Conservation (phyloP, 2,329 filamentous ascomycete genomes). For the Xylaria digitata region DNA sequence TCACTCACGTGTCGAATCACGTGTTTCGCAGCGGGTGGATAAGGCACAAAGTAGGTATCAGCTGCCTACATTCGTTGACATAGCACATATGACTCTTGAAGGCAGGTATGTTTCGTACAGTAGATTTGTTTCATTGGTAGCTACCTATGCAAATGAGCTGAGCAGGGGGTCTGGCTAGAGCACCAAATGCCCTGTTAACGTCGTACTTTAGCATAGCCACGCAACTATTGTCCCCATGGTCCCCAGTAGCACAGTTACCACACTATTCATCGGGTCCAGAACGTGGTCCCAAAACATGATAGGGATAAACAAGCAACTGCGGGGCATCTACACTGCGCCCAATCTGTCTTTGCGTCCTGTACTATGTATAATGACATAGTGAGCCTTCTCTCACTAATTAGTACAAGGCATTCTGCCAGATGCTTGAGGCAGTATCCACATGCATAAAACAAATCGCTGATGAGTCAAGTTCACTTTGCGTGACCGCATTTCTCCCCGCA, state of each 20-base stretch:
- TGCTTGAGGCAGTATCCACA: constrained; percentile 15
- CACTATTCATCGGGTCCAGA: constrained; percentile 1
- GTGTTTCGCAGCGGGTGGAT: not conserved
- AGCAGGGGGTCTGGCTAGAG: constrained; percentile 5
- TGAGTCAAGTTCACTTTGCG: constrained; percentile 28
- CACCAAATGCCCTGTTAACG: not conserved
- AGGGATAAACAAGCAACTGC: constrained; percentile 8
- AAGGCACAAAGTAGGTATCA: not conserved
- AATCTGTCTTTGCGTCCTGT: constrained; percentile 4
- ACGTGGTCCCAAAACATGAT: constrained; percentile 4
- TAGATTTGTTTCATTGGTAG: constrained; percentile 16
- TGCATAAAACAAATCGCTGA: constrained; percentile 31
- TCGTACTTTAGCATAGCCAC: not conserved
- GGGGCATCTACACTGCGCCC: not conserved
- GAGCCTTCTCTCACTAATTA: constrained; percentile 1
- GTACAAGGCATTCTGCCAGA: constrained; percentile 16
- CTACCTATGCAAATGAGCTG: constrained; percentile 8
- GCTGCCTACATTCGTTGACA: not conserved
- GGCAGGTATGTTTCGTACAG: not conserved
- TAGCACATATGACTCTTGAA: not conserved
- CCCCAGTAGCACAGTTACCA: constrained; percentile 4
- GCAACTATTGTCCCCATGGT: not conserved
- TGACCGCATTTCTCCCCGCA: constrained; percentile 4
- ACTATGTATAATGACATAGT: constrained; percentile 1
- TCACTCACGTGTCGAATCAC: constrained; percentile 8